Base-by-base conservation (phyloP, 2,329 filamentous ascomycete genomes). In the Diplodia seriata region DNA sequence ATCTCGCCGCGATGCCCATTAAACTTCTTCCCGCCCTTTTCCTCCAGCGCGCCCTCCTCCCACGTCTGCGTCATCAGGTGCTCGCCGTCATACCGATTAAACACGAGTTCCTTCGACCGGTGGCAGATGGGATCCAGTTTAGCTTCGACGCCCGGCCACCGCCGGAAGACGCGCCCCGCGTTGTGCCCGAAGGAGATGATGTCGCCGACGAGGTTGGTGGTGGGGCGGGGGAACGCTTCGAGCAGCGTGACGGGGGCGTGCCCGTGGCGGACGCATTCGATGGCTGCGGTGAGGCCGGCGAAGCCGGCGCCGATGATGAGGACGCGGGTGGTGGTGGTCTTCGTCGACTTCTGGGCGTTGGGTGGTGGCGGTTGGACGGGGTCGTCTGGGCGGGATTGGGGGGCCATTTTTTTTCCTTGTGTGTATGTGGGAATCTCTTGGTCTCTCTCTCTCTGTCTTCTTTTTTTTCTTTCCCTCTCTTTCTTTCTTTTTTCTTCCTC, bases 111-210 rank as follows among this genome's bases (percentile, higher is more conserved):
- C 54, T 87, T 82, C 0, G 79, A 77, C n/a, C 80, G 75, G 68
- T 86, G 85, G 70, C 83, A 85, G 15, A 87, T 76, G 7, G 80
- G 77, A 15, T 82, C 79, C 76, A 87, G 79, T 33, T 80, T 79
- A 55, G 79, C 77, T 18, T 81, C 80, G 26, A 88, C 80, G 26
- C 80, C 79, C 14, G 80, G 76, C 76, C 77, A 77, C 43, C 87
- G 83, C 67, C 83, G 75, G 70, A 89, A 88, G 70, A 89, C 86
- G 36, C 86, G 83, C 1, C 86, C 85, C 20, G 82, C 85, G 73
- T 89, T 89, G 51, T 85, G 80, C 8, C 87, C 86, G 70, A 88
- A 88, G 9, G 83, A 86, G 72, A 89, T 89, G 70, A 89, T 87
- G 76, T 89, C 85, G 51, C 87, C 87, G 0, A 89, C 87, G 0